Base-by-base conservation (phyloP, 2,329 filamentous ascomycete genomes). In the Plenodomus tracheiphilus region DNA sequence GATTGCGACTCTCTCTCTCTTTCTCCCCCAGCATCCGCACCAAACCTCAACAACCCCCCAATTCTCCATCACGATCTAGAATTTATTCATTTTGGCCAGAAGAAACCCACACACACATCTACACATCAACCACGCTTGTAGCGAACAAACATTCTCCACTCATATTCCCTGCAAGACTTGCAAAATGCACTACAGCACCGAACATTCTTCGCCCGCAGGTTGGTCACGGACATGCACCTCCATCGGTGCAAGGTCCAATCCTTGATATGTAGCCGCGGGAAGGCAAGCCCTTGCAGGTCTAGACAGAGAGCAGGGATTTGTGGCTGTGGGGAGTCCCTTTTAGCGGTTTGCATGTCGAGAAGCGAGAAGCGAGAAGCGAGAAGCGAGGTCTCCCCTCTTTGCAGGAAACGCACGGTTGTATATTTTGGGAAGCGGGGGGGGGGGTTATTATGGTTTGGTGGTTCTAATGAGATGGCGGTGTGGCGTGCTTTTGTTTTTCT, bases 241-340 rank as follows among this genome's bases (percentile, higher is more conserved):
- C 28, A 47, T 51, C 15, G 17, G 49, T 39, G 38, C 36, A 51
- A 47, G 49, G 49, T 32, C 34, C 15, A 18, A 15, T 36, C 46
- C 35, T 44, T 44, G 48, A 51, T 47, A 51, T 46, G 48, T 51
- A 51, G 35, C 41, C 44, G 49, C 49, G 49, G 49, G 49, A 51
- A 39, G 49, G 37, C 25, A 43, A 38, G 32, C 37, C 4, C 28
- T 32, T 15, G 9, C 15, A 11, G 6, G 4, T 11, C 28, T 8
- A 32, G 28, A 15, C 6, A 4, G 28, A 15, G 36, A n/a, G 19
- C 46, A 49, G 36, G 46, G 46, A 32, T n/a, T n/a, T n/a, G n/a
- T 32, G 13, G 9, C 15, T 32, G 28, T 32, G 28, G 28, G 28
- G 28, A 32, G 28, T 32, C n/a, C n/a, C n/a, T n/a, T n/a, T n/a